Conservation (phyloP, 2,329 filamentous ascomycete genomes). For the Colletotrichum ledebouriae region DNA sequence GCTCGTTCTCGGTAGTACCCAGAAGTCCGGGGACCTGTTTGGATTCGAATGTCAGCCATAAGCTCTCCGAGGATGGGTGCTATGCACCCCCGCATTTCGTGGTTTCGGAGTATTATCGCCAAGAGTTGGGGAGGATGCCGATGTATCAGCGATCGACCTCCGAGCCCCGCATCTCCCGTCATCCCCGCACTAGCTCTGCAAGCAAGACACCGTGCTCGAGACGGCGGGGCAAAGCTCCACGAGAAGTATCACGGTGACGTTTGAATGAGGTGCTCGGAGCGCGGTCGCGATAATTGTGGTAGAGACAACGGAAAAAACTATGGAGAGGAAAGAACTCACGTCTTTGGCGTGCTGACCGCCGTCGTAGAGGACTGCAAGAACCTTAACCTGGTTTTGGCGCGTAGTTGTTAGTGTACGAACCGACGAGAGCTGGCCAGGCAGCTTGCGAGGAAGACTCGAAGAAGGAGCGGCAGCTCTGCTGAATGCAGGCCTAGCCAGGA, state of each 20-base stretch:
- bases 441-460: constrained; percentile 57
- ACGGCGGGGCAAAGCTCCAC: constrained; percentile 36
- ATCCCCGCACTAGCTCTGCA: constrained; percentile 39
- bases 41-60: constrained; percentile 38
- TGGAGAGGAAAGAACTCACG: constrained; percentile 61
- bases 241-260: constrained; percentile 40
- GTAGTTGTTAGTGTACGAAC: constrained; percentile 69
- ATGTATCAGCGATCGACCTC: constrained; percentile 43
- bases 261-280: background rate
- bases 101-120: constrained; percentile 28
- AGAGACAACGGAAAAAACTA: background rate
- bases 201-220: constrained; percentile 16
- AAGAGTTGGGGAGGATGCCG: constrained; percentile 39
- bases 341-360: constrained; percentile 89
- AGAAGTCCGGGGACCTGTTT: constrained; percentile 81
- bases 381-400: constrained; percentile 80
- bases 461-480: constrained; percentile 34
- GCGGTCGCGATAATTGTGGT: background rate
- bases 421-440: constrained; percentile 59
- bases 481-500: constrained; percentile 42
- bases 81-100: constrained; percentile 42
- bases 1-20: constrained; percentile 98
- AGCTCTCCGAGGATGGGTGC: constrained; percentile 15
- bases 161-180: constrained; percentile 41
- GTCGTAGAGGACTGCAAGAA: constrained; percentile 94